Evolutionary conservation across 805 yeast species (phyloP), one percentile per base, ranked within the genome.

Genomic region (Kodamaea hsintzibuensis): DNA sequence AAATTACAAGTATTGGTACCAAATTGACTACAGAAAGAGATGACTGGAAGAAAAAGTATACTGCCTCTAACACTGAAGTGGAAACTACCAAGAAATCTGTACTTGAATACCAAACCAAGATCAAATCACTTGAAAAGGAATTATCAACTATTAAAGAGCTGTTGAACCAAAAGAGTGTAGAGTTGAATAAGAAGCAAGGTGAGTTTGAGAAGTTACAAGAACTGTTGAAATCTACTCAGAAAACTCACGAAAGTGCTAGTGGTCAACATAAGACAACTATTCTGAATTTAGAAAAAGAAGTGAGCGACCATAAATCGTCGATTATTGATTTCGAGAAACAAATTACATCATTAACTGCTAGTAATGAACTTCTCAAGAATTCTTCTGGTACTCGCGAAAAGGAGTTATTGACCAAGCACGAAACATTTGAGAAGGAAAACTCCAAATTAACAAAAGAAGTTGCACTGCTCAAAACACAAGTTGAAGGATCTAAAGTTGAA

Each of bases 351-450:
- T 42, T 50, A 16, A 9, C 42, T 13, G 13, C 42, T 3, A 30
- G 40, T 16, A 52, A 49, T 17, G 50, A 52, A 18, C 17, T 18
- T 14, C 47, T 52, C 25, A 17, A n/a, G 17, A 47, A 42, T 18
- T 18, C 45, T 10, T 44, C 33, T 8, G 50, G 40, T 6, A 12
- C 37, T 9, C 42, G 38, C 19, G 44, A 40, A 17, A 16, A 42
- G 12, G 47, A 42, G 30, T 47, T 42, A 39, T 10, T 18, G 39
- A 10, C 18, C 8, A 39, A 46, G 13, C 44, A 38, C 7, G 49
- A 50, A 10, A 12, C 4, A 18, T 19, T 45, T 17, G 30, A 40
- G 8, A 49, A 42, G 17, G 49, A 47, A n/a, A 27, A 46, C 12
- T 39, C n/a, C 9, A 6, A 17, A 7, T 48, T 48, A 19, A 16